These are phyloP conservation scores for Parmales sp. DNA, from an alignment of 108 stramenopile species.

Conservation along the genomic window DNA sequence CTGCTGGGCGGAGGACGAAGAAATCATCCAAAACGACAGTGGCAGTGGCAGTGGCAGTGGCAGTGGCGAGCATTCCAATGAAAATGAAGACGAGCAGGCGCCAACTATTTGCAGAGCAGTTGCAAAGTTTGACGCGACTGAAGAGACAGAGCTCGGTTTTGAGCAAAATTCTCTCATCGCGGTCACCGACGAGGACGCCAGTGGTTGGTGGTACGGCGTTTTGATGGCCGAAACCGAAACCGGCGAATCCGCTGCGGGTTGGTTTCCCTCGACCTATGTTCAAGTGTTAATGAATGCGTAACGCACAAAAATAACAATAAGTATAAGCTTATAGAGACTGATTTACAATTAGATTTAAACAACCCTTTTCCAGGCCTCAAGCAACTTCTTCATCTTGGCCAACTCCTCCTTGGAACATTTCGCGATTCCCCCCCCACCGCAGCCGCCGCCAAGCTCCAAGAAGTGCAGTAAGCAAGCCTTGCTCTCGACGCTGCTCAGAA, in stretches of 20 bases:
- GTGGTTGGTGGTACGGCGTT: conserved; percentile 8
- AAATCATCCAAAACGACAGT: background rate
- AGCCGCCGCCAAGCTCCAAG: background rate
- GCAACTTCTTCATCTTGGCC: background rate
- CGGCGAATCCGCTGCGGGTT: background rate
- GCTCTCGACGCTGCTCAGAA: too few species aligned
- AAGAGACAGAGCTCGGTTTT: background rate
- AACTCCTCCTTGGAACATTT: background rate
- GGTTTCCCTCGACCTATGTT: background rate
- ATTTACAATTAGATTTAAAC: too few species aligned
- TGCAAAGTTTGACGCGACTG: background rate
- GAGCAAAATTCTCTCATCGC: background rate
- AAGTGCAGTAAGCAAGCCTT: background rate
- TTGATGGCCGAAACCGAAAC: background rate
- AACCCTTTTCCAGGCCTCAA: too few species aligned
- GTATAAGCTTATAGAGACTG: background rate
- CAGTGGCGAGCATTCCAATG: background rate
- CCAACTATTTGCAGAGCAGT: background rate
- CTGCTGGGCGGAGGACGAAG: background rate
- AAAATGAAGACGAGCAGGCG: background rate
- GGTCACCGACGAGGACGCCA: background rate
- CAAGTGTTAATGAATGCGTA: too few species aligned
- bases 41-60: background rate
- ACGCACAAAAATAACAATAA: background rate
- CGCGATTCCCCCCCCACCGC: background rate